phyloP scores from a whole-genome alignment of 2,329 filamentous ascomycete genomes.

The Triangularia setosa region DNA sequence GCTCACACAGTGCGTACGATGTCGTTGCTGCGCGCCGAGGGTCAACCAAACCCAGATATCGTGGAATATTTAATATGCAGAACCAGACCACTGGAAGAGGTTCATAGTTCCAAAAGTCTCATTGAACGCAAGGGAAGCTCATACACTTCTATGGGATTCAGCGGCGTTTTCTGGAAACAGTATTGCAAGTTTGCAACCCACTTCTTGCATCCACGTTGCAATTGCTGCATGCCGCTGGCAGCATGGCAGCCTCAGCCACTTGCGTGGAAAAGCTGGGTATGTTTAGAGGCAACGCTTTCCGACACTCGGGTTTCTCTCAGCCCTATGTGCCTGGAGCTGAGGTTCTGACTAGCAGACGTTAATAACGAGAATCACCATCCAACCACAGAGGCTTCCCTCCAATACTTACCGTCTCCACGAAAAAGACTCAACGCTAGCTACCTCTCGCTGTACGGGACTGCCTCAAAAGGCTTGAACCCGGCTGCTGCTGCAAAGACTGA shows the following conservation, averaged over 20 bases:
- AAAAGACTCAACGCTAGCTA: neutral
- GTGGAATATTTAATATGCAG: neutral
- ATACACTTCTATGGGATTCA: neutral
- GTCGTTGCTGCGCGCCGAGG: neutral
- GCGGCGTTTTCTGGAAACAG: neutral
- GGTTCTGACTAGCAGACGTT: neutral
- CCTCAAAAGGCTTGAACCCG: neutral
- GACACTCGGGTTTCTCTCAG: neutral
- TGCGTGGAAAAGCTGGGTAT: neutral
- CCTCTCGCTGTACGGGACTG: neutral
- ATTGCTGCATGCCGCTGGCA: slow-evolving; percentile 2
- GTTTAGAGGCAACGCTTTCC: neutral
- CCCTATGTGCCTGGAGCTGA: slow-evolving; percentile 6
- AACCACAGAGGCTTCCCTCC: neutral
- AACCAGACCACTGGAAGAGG: neutral
- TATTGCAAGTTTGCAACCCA: slow-evolving; percentile 8
- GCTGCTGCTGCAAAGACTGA: neutral
- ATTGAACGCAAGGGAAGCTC: neutral
- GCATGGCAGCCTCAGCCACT: neutral
- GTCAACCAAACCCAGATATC: neutral
- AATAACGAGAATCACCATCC: neutral
- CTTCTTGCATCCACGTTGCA: neutral
- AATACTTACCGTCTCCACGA: neutral
- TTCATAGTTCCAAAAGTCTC: neutral
- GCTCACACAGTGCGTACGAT: neutral